Conservation (phyloP, 352 stramenopile species). For the Pythium folliculosum region DNA sequence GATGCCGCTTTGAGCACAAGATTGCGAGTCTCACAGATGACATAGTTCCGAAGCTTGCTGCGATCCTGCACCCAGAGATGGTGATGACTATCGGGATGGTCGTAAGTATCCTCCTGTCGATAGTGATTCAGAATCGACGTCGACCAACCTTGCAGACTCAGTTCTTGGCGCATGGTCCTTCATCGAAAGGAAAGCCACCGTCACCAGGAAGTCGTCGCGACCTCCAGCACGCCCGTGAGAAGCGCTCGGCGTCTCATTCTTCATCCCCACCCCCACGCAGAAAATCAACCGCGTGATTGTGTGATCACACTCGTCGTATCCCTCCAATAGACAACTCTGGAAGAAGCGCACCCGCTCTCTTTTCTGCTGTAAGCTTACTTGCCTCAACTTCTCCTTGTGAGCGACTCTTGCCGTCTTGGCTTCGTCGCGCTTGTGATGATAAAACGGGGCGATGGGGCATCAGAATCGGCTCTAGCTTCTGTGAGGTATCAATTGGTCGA, state of each 20-base stretch:
- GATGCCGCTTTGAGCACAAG: constrained; percentile 76
- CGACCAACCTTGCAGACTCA: constrained; percentile 23
- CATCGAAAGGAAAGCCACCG: constrained; percentile 26
- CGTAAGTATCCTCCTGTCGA: constrained; percentile 61
- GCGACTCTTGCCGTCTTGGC: background rate
- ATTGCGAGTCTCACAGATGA: constrained; percentile 75
- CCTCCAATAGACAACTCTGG: constrained; percentile 17
- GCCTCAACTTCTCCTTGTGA: background rate
- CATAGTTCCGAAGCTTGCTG: constrained; percentile 48
- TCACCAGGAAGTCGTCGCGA: constrained; percentile 31
- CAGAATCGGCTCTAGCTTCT: background rate
- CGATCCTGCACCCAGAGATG: constrained; percentile 55
- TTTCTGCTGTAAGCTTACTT: background rate
- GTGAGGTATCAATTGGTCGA: background rate
- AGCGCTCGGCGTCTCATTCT: constrained; percentile 20
- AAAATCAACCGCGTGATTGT: constrained; percentile 23
- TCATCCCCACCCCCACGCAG: constrained; percentile 22
- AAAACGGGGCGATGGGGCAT: background rate
- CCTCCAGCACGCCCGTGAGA: constrained; percentile 31
- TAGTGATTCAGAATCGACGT: constrained; percentile 50
- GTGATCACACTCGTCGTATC: constrained; percentile 3
- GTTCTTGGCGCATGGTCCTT: constrained; percentile 25
- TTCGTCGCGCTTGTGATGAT: background rate
- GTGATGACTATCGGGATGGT: constrained; percentile 55
- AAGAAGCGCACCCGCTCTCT: background rate